Evolutionary conservation across 2,329 filamentous ascomycete genomes (phyloP), one percentile per base, ranked within the genome.

Genomic region (Fusarium sp.): DNA sequence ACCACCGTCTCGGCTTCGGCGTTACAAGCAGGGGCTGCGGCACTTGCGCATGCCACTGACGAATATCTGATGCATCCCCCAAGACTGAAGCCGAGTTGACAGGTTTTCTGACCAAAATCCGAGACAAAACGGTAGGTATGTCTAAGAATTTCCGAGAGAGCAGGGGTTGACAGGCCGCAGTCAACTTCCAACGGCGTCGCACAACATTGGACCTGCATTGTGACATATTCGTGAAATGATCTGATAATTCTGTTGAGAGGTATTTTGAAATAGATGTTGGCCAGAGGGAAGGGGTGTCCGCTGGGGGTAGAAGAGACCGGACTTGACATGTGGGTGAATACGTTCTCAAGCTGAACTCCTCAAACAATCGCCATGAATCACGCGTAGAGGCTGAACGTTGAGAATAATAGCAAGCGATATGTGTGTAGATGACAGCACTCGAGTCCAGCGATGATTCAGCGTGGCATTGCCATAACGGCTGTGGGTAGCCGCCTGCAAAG

Each of bases 181-280:
- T 68, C 50, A 63, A 54, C 25, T 40, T 67, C 58, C 66, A 75
- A 74, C 69, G 60, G 38, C 20, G 72, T 75, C 38, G 36, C 63
- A 75, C 73, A 38, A 45, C 72, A 68, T 72, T 70, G 72, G 63
- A 75, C 72, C 73, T 74, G 72, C 72, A 60, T 73, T 66, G 47
- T 62, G 52, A 52, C 62, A 38, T 73, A n/a, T 20, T 45, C 31
- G 14, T 63, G 45, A 52, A 33, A 70, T 74, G 66, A 70, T 74
- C 66, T 75, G 72, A 75, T 70, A 58, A 40, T 63, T 8, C 52
- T 33, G 47, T 18, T n/a, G 33, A 40, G 31, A 36, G 45, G 9
- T 14, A 14, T 18, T 63, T 74, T 75, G 72, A 73, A 74, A 66
- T 73, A 73, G 45, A 31, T 47, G 31, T 29, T 33, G 47, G 14